Conservation (phyloP, 768 basidiomycete genomes). For the Amanita inopinata region DNA sequence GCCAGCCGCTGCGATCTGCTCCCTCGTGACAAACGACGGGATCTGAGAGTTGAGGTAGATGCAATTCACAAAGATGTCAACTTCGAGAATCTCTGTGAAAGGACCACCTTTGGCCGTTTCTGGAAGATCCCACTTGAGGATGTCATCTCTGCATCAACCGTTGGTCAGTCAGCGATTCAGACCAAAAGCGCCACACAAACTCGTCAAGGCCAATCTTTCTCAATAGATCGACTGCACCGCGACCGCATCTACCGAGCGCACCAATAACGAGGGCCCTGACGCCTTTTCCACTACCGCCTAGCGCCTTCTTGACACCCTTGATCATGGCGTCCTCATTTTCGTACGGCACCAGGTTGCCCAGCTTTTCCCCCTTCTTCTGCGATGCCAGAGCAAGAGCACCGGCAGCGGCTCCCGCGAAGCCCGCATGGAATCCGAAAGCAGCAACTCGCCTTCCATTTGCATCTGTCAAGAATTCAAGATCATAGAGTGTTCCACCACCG, state of each 20-base stretch:
- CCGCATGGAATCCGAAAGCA: conserved; percentile 97
- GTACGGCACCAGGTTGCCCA: conserved; percentile 74
- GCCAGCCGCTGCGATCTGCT: conserved; percentile 68
- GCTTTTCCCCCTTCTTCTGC: conserved; percentile 43
- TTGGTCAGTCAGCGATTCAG: conserved; percentile 8
- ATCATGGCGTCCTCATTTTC: conserved; percentile 83
- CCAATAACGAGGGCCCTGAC: conserved; percentile 91
- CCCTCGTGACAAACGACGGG: conserved; percentile 69
- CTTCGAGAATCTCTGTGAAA: conserved; percentile 89
- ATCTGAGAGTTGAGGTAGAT: conserved; percentile 89
- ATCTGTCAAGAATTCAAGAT: conserved; percentile 92
- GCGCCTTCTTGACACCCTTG: conserved; percentile 48
- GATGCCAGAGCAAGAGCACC: conserved; percentile 75
- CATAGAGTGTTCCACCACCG: conserved; percentile 83
- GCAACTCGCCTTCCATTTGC: conserved; percentile 81
- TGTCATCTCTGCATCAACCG: conserved; percentile 60
- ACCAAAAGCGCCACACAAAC: conserved; percentile 39
- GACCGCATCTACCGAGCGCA: conserved; percentile 89
- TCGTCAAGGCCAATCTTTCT: conserved; percentile 91
- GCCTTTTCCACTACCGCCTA: conserved; percentile 61
- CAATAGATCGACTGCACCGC: conserved; percentile 92
- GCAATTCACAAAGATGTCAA: conserved; percentile 98
- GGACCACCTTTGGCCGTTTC: conserved; percentile 98
- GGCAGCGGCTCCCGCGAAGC: conserved; percentile 95
- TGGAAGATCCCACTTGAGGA: conserved; percentile 94